Base-by-base conservation (phyloP, 495 filamentous ascomycete genomes). In the Coniosporium apollinis region DNA sequence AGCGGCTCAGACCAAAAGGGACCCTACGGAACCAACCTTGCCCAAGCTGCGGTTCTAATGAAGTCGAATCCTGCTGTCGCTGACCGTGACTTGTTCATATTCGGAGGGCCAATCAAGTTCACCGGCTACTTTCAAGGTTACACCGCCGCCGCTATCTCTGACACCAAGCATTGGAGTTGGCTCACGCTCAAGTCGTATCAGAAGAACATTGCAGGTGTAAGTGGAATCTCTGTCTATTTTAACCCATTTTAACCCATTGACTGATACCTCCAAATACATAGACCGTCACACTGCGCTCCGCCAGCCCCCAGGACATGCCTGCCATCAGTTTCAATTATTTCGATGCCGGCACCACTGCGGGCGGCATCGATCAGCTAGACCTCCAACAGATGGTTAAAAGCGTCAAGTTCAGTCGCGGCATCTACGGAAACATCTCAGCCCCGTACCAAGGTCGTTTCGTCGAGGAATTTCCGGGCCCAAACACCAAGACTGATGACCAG, bases 261-360 rank as follows among this genome's bases (percentile, higher is more conserved):
- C n/a, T n/a, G n/a, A n/a, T n/a, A n/a, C n/a, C n/a, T n/a, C n/a
- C n/a, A n/a, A n/a, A n/a, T n/a, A n/a, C n/a, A n/a, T n/a, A n/a
- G 2, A 52, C 47, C 6, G 48, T 53, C 9, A 28, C 28, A 24
- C 41, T 50, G 15, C 19, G 24, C 9, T 47, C 47, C 4, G 21
- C 19, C 5, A 36, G 48, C 35, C 48, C 50, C 3, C 37, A 25
- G 3, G 50, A 53, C 28, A 33, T 29, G 28, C 50, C 50, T 0
- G 14, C 39, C 10, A 53, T 53, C 44, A 48, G 43, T 19, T 53
- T 53, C 36, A 48, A 47, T 30, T 46, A 43, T 44, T 53, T 53
- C 26, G 47, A 45, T 24, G 37, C 15, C n/a, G 45, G 45, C 18
- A 34, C 34, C 30, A 40, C 37, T 8, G 45, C 25, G 17, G 37